Evolutionary conservation across 83 land plant species (phyloP).

Genomic region (Picea abies): DNA sequence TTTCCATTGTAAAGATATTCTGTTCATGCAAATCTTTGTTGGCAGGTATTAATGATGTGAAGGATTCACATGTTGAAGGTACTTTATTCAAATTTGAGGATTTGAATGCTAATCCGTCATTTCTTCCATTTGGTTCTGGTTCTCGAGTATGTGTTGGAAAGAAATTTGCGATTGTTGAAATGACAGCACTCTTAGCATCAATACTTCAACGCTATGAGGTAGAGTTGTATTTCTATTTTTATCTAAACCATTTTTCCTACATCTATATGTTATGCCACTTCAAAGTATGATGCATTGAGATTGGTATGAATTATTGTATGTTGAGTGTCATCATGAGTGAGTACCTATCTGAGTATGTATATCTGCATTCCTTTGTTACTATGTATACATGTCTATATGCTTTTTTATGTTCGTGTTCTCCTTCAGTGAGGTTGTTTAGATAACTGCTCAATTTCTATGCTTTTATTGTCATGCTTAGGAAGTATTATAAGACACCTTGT

Average conservation of each 20-base stretch:
- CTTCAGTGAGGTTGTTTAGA: neutral
- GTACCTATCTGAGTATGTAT: neutral
- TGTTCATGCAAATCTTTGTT: neutral
- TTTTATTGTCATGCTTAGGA: neutral
- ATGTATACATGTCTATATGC: neutral
- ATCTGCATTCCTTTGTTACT: neutral
- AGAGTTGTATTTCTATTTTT: neutral
- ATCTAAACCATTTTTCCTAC: too few species aligned
- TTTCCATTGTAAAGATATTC: neutral
- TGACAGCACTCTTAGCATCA: slow-evolving; percentile 45
- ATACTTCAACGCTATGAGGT: slow-evolving; percentile 63
- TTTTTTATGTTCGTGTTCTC: neutral
- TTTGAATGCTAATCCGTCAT: slow-evolving; percentile 36
- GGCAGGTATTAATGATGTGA: neutral
- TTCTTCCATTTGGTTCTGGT: slow-evolving; percentile 74
- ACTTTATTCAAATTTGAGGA: slow-evolving; percentile 19
- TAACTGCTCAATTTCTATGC: neutral
- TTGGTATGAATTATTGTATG: neutral
- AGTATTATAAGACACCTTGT: too few species aligned
- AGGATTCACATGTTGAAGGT: neutral
- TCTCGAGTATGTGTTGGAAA: slow-evolving; percentile 58
- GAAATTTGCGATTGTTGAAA: slow-evolving; percentile 37
- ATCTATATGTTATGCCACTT: neutral
- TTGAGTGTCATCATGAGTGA: neutral
- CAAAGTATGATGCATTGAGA: neutral